Conservation (phyloP, 2,329 filamentous ascomycete species). For the Aspergillus glaucus region DNA sequence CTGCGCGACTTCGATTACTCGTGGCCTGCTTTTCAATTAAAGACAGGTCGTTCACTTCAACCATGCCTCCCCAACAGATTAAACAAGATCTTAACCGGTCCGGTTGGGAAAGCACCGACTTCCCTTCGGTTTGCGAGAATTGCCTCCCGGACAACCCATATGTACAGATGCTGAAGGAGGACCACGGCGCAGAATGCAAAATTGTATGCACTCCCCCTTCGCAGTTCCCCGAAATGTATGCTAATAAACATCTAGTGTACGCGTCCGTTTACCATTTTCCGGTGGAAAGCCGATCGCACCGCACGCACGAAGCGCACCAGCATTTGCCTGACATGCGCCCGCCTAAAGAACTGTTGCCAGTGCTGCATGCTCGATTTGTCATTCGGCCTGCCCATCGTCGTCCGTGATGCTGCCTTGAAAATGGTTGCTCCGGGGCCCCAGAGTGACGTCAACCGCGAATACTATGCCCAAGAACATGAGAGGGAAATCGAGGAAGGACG, state of each 20-base stretch:
- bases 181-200: constrained; percentile 83
- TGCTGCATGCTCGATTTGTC: constrained; percentile 97
- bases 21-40: background rate
- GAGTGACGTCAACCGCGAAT: constrained; percentile 91
- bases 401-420: constrained; percentile 92
- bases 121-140: constrained; percentile 61
- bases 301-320: constrained; percentile 88
- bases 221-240: background rate
- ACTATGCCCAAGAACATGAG: constrained; percentile 96
- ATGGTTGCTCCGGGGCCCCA: constrained; percentile 93
- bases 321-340: constrained; percentile 92
- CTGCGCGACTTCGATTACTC: background rate
- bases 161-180: constrained; percentile 98
- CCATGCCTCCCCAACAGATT: constrained; percentile 76
- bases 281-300: constrained; percentile 88
- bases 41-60: background rate
- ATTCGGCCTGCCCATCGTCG: constrained; percentile 89
- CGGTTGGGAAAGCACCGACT: constrained; percentile 75
- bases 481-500: constrained; percentile 88
- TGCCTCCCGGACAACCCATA: constrained; percentile 96
- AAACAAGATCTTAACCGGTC: constrained; percentile 94
- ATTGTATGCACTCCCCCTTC: constrained; percentile 34
- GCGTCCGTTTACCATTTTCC: constrained; percentile 89
- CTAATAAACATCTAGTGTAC: constrained; percentile 55
- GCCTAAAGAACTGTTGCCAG: constrained; percentile 97